Percentiles rank a stretch among this genome's conserved stretches.
phyloP scores from a whole-genome alignment of 768 basidiomycete species.

The Lentinula aciculospora region DNA sequence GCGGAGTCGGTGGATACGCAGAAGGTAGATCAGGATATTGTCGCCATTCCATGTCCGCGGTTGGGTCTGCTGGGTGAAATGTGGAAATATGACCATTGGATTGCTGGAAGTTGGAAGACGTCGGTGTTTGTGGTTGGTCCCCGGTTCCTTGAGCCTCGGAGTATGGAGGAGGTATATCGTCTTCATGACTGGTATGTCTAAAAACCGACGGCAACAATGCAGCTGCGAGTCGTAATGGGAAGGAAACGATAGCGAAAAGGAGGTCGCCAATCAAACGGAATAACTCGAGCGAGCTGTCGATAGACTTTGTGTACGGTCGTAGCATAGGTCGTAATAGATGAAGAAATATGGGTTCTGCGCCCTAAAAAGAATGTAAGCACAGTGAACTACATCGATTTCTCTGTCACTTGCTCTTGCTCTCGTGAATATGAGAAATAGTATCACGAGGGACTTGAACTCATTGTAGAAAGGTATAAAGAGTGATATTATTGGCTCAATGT shows the following conservation, averaged over 20 bases:
- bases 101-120: not conserved
- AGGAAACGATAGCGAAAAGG: conserved; percentile 33
- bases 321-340: conserved; percentile 75
- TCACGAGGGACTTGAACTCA: conserved; percentile 68
- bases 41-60: conserved; percentile 58
- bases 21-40: conserved; percentile 72
- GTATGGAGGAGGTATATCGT: conserved; percentile 2
- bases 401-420: conserved; percentile 59
- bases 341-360: conserved; percentile 80
- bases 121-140: not conserved
- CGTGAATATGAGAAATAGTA: conserved; percentile 72
- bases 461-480: conserved; percentile 81
- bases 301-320: conserved; percentile 63
- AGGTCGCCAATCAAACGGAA: conserved; percentile 62
- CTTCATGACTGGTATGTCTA: not conserved
- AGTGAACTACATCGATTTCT: not conserved
- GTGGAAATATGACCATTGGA: not conserved
- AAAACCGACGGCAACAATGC: not conserved
- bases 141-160: not conserved
- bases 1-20: conserved; percentile 70
- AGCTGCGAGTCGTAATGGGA: conserved; percentile 34
- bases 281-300: conserved; percentile 63
- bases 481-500: conserved; percentile 57
- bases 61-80: conserved; percentile 4
- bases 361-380: conserved; percentile 36